phyloP scores from a whole-genome alignment of 73 alveolate genomes.

The Symbiodinium natans region DNA sequence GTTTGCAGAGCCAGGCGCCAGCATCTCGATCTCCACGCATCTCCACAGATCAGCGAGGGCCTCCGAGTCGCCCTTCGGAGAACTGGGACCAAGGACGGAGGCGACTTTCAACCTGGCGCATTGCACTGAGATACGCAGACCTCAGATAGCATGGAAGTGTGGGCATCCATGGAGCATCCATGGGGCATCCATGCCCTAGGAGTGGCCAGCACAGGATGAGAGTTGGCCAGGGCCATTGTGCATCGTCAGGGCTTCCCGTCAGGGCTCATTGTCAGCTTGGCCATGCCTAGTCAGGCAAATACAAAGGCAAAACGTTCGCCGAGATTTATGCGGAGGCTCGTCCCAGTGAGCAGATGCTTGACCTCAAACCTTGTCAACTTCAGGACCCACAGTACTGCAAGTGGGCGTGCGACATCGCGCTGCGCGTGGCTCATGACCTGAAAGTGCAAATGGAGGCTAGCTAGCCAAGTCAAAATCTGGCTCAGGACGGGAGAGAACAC shows the following conservation, averaged over 20 bases:
- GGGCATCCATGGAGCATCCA: too few species aligned
- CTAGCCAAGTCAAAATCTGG: background rate
- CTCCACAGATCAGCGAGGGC: too few species aligned
- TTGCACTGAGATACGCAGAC: background rate
- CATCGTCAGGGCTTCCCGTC: background rate
- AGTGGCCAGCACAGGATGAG: background rate
- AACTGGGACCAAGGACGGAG: background rate
- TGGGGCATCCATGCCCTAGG: too few species aligned
- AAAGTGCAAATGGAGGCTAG: background rate
- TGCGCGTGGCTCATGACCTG: background rate
- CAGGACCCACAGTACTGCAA: conserved; percentile 86
- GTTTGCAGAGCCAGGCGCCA: too few species aligned
- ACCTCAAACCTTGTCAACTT: background rate
- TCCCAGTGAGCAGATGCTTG: background rate
- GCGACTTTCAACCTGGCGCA: background rate
- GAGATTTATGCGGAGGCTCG: conserved; percentile 49
- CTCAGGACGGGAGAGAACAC: conserved; percentile 48
- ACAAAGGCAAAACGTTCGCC: conserved; percentile 35
- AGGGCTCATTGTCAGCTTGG: background rate
- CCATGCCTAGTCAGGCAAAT: conserved; percentile 9
- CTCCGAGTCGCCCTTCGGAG: too few species aligned
- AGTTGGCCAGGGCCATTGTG: background rate
- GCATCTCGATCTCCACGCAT: too few species aligned
- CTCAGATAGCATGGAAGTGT: too few species aligned
- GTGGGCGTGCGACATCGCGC: conserved; percentile 47